phyloP scores from a whole-genome alignment of 2,329 filamentous ascomycete genomes.

The Aotearoamyces nothofagi region DNA sequence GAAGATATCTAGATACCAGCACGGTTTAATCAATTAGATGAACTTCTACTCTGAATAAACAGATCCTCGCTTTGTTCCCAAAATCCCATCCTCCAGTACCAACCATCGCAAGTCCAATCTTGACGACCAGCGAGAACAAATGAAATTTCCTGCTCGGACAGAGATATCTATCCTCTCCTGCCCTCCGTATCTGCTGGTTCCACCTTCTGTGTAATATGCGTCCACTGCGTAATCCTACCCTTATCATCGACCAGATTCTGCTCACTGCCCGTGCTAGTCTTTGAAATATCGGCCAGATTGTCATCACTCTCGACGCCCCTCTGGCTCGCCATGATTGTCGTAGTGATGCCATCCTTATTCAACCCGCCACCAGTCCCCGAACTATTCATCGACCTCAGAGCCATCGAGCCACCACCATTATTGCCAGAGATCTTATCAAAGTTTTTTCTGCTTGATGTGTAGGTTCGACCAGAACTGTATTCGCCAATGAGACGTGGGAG shows the following conservation, averaged over 20 bases:
- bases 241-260: conserved; percentile 3
- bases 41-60: no score
- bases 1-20: no score
- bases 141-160: no score
- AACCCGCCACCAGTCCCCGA: background rate
- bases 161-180: no score
- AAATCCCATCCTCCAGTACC: no score
- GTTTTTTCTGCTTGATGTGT: conserved; percentile 2
- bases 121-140: no score
- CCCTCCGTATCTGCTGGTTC: background rate
- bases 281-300: no score
- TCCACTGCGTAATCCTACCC: conserved; percentile 3
- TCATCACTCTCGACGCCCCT: background rate
- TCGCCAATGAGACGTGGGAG: conserved; percentile 21
- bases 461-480: conserved; percentile 2
- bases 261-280: conserved; percentile 3
- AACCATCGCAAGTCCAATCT: no score
- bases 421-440: conserved; percentile 1
- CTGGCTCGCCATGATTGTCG: conserved; percentile 3
- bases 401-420: background rate
- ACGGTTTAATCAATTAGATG: no score
- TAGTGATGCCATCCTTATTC: conserved; percentile 2
- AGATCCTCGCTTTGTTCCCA: no score
- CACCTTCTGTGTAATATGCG: conserved; percentile 3
- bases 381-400: conserved; percentile 1